phyloP scores from a whole-genome alignment of 1,284 basidiomycete genomes.

The Ceraceosorus bombacis region DNA sequence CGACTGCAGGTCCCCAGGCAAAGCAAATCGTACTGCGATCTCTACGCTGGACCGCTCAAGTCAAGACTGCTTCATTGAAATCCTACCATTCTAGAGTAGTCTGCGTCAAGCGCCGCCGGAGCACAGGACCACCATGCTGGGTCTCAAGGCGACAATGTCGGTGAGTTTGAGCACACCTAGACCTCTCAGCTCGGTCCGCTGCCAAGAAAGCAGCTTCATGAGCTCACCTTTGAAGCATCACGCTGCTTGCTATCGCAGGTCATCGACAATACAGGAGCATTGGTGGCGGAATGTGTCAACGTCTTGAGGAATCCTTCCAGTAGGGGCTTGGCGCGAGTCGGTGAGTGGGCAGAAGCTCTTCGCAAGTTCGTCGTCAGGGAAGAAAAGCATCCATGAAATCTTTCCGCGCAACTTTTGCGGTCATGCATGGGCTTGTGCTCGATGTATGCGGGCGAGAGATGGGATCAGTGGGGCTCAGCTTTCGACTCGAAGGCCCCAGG shows the following conservation, averaged over 20 bases:
- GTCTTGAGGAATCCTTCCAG: conserved; percentile 86
- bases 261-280: conserved; percentile 97
- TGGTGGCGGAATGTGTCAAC: conserved; percentile 93
- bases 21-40: no score
- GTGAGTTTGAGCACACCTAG: conserved; percentile 12
- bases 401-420: no score
- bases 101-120: no score
- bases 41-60: no score
- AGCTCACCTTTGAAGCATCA: no score
- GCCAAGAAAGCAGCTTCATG: not conserved
- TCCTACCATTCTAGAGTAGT: no score
- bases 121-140: conserved; percentile 30
- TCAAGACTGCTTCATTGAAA: no score
- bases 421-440: no score
- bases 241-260: conserved; percentile 55
- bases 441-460: not conserved
- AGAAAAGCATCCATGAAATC: no score
- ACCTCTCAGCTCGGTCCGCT: not conserved
- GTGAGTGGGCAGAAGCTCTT: conserved; percentile 39
- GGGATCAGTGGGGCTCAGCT: not conserved
- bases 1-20: no score
- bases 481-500: not conserved
- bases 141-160: conserved; percentile 47
- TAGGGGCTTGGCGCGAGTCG: conserved; percentile 62
- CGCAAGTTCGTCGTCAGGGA: not conserved